Percentiles rank a stretch among this genome's conserved stretches.
These are phyloP conservation scores for Saturnispora quitensis DNA, from an alignment of 805 yeast species.

Conservation along the genomic window DNA sequence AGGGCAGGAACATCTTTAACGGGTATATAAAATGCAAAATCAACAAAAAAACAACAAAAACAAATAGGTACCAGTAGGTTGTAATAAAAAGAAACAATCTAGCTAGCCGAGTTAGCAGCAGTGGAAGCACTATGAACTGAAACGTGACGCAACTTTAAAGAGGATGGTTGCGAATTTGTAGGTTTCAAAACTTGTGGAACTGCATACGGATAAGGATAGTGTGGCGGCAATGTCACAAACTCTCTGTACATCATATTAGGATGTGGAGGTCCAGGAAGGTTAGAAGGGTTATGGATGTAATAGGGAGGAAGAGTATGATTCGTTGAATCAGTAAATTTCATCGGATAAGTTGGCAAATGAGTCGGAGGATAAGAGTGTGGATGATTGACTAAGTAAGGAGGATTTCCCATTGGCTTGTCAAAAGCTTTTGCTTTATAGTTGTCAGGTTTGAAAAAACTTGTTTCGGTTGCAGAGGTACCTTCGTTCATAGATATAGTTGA, in stretches of 20 bases:
- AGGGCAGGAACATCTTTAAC: background rate
- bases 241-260: background rate
- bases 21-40: background rate
- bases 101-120: slow-evolving; percentile 1
- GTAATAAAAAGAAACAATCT: background rate
- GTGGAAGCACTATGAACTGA: background rate
- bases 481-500: background rate
- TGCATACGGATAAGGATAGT: slow-evolving; percentile 4
- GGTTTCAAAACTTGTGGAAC: background rate
- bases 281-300: background rate
- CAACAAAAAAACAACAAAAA: background rate
- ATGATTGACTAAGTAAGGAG: background rate
- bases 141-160: background rate
- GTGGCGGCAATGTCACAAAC: background rate
- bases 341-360: background rate
- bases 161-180: background rate
- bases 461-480: background rate
- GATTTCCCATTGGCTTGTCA: background rate
- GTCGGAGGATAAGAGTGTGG: background rate
- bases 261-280: background rate
- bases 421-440: background rate
- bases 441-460: background rate
- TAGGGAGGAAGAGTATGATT: background rate
- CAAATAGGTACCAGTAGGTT: background rate
- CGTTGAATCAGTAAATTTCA: background rate